Base-by-base conservation (phyloP, 805 yeast genomes). In the Wickerhamomyces bovis region DNA sequence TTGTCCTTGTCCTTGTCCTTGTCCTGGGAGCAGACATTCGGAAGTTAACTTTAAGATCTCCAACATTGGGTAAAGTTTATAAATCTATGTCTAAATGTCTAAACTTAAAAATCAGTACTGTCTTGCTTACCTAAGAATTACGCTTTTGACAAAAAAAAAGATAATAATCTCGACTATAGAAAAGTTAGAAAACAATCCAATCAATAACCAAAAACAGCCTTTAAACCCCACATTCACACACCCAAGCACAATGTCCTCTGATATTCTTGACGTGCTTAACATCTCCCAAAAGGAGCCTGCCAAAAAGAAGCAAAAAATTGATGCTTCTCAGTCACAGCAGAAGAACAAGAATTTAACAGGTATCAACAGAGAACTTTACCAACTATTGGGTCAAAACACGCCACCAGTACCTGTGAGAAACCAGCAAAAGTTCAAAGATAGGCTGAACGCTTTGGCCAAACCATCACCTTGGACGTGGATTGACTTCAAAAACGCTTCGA, bases 341-440 rank as follows among this genome's bases (percentile, higher is more conserved):
- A 55, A 53, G 38, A 53, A 57, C 26, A 67, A 66, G 39, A 54
- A 54, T n/a, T 44, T 50, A 8, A 70, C 81, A 2, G 96, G 96
- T 22, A 85, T 92, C 79, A 90, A 87, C 52, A 76, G 98, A 55
- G 99, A 94, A 63, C 70, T 94, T 45, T 90, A 85, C 65, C 85
- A 85, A 53, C 73, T 95, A 44, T 70, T 94, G 38, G 99, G 99
- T 6, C 90, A 94, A 36, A 89, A 89, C 63, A 81, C 95, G 2
- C 97, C 99, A 1, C 90, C 98, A 0, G 78, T 76, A 8, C 76
- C 75, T n/a, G 76, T 76, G n/a, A 71, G 72, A 44, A 71, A 70
- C 44, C 65, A 68, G n/a, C 68, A 61, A 23, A 67, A 79, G 52
- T 81, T 81, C 59, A 84, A 83, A 52, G 87, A 82, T 49, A 76